Conservation (phyloP, 2,329 filamentous ascomycete species). For the Ophiostoma ulmi region DNA sequence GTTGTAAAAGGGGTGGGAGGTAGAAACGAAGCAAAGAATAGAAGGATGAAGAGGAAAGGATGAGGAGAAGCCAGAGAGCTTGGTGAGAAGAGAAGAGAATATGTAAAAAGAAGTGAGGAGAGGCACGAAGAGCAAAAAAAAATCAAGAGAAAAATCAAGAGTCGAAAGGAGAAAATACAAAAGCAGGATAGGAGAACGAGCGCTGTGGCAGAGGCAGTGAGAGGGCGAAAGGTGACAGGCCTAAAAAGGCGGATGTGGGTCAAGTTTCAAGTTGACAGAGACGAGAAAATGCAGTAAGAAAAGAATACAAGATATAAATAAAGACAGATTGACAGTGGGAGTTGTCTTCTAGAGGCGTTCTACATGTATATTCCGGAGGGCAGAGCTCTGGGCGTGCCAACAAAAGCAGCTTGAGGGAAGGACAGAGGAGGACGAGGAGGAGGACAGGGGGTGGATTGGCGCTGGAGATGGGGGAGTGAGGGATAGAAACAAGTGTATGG, state of each 20-base stretch:
- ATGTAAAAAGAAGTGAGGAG: constrained; percentile 9
- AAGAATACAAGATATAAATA: constrained; percentile 5
- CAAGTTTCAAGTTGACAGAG: constrained; percentile 23
- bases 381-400: constrained; percentile 19
- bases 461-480: constrained; percentile 7
- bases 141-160: background rate
- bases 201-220: background rate
- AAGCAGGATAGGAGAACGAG: constrained; percentile 11
- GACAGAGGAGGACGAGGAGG: background rate
- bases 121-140: background rate
- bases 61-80: constrained; percentile 14
- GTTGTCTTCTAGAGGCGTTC: constrained; percentile 9
- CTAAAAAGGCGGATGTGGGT: constrained; percentile 23
- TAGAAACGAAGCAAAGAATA: constrained; percentile 17
- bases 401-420: background rate
- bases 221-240: constrained; percentile 6
- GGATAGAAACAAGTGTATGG: background rate
- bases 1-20: constrained; percentile 9
- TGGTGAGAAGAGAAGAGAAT: constrained; percentile 10
- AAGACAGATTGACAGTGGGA: background rate
- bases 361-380: background rate
- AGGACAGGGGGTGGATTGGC: background rate
- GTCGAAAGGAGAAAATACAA: background rate
- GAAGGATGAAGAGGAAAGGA: constrained; percentile 4
- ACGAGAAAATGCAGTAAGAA: constrained; percentile 1